Conservation (phyloP, 257 asterid species). For the Fraxinus pennsylvanica region DNA sequence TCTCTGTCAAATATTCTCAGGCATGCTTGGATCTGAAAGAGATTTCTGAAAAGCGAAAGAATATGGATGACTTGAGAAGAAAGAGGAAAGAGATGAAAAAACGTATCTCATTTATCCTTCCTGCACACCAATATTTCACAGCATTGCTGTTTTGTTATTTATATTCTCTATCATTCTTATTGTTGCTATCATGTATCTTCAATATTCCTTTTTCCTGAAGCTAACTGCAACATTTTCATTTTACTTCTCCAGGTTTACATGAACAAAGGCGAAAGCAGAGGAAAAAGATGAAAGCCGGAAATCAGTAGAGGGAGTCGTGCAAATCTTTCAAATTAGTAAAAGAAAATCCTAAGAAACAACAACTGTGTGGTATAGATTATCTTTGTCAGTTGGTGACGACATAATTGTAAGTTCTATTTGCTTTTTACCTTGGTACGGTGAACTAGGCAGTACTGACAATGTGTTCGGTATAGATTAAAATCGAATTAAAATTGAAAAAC, state of each 20-base stretch:
- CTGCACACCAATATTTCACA: slow-evolving; percentile 1
- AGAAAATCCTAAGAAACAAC: neutral
- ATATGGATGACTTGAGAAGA: slow-evolving; percentile 35
- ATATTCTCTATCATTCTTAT: neutral
- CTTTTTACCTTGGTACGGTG: neutral
- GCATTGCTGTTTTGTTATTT: neutral
- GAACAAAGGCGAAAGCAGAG: slow-evolving; percentile 48
- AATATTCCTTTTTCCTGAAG: neutral
- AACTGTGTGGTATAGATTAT: neutral
- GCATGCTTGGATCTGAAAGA: slow-evolving; percentile 35
- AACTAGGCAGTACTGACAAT: too few relatives aligned
- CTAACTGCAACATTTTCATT: neutral
- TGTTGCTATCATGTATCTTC: neutral
- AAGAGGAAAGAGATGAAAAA: slow-evolving; percentile 50
- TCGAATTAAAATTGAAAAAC: too few relatives aligned
- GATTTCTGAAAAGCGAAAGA: slow-evolving; percentile 41
- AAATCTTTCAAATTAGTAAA: neutral
- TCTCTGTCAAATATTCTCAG: slow-evolving; percentile 21
- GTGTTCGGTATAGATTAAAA: too few relatives aligned
- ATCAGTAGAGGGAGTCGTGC: slow-evolving; percentile 16
- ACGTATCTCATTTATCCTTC: slow-evolving; percentile 26
- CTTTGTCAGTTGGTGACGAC: neutral
- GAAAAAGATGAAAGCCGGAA: slow-evolving; percentile 33
- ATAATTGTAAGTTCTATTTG: neutral
- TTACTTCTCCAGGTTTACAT: slow-evolving; percentile 35